Evolutionary conservation across 768 basidiomycete genomes (phyloP), one percentile per base, ranked within the genome.

Genomic region (Peribolospora baueri): DNA sequence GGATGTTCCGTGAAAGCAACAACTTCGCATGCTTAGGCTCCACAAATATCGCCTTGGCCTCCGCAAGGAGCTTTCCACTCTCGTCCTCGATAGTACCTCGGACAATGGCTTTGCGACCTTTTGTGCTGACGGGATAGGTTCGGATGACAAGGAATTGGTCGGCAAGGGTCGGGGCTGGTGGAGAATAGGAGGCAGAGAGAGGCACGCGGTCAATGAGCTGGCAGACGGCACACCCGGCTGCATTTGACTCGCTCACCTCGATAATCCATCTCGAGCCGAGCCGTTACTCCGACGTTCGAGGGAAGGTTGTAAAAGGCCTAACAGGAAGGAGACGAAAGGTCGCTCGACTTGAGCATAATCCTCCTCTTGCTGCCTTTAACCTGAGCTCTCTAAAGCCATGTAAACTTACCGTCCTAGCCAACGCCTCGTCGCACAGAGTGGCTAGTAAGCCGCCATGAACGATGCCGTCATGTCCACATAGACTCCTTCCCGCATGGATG

Each of bases 381-480:
- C 3, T 53, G 42, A 51, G 37, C 6, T 11, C 13, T 40, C 14
- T 11, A 45, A 50, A 48, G 46, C 8, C 39, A 6, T 9, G 42
- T 42, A 39, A 7, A 69, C 79, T 58, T 63, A 90, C 90, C 61
- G 77, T 81, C 57, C 91, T 70, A 0, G 54, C 80, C 47, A 93
- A 64, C 11, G 73, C 72, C 71, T 98, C 91, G 59, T 98, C 91
- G 54, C 93, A 65, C 13, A 97, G 67, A 2, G 87, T 93, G 45
- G 88, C 86, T 14, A 97, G 71, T 56, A 97, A 62, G 1, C 91
- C 91, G 0, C 91, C 91, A 61, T 98, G 91, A 3, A 95, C 70
- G 58, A 98, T 87, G 0, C 91, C 91, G 50, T 62, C 57, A 46
- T 60, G 68, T 3, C 70, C 90, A 63, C 91, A 97, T 52, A 97